Percentiles rank a stretch among this genome's conserved stretches.
Evolutionary conservation across 179 eudicot genomes (phyloP).

Genomic region (Camellia oleifera): DNA sequence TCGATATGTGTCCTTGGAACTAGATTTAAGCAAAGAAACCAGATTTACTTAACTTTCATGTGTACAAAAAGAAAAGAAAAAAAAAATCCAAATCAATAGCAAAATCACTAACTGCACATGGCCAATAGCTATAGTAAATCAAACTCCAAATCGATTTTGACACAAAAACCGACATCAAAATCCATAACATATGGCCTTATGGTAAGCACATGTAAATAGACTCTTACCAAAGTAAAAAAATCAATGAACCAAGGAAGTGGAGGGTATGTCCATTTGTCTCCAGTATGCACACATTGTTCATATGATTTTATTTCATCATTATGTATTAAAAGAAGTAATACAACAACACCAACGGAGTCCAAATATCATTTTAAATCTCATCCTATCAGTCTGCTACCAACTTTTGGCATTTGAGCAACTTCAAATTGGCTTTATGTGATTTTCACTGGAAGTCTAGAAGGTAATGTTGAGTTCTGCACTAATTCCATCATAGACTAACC

Average conservation of each 20-base stretch:
- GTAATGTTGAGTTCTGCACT: no score
- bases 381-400: background rate
- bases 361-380: background rate
- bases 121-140: background rate
- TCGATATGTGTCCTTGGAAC: conserved; percentile 75
- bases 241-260: background rate
- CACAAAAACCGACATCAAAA: background rate
- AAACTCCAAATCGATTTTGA: background rate
- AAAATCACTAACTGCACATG: background rate
- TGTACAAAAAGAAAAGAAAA: background rate
- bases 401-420: background rate
- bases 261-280: background rate
- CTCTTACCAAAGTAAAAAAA: background rate
- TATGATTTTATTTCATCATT: background rate
- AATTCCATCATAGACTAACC: no score
- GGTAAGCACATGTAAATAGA: background rate
- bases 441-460: no score
- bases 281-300: background rate
- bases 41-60: conserved; percentile 4
- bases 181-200: background rate
- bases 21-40: conserved; percentile 22
- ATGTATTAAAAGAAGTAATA: background rate
- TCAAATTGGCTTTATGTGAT: no score
- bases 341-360: background rate
- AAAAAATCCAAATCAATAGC: background rate